These are phyloP conservation scores for Debaryomyces coudertii DNA, from an alignment of 1,139 yeast genomes.

Conservation along the genomic window DNA sequence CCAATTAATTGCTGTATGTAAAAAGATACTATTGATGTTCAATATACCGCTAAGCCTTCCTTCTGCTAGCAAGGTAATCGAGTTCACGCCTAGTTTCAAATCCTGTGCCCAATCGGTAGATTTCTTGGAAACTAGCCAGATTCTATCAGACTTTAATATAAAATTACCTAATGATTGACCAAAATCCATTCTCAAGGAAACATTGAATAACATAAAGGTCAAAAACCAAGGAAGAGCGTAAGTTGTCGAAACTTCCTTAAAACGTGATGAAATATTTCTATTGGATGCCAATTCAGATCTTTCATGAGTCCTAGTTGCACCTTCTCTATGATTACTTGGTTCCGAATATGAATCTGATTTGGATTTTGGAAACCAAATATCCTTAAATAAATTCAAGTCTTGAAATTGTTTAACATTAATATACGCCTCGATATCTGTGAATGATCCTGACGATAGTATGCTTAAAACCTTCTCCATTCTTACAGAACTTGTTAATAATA, in stretches of 20 bases:
- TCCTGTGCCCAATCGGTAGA: constrained; percentile 74
- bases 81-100: constrained; percentile 61
- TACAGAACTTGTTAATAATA: constrained; percentile 45
- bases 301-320: not conserved
- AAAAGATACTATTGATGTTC: constrained; percentile 49
- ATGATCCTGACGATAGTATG: constrained; percentile 54
- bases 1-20: constrained; percentile 78
- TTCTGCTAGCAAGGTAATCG: constrained; percentile 55
- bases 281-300: constrained; percentile 30
- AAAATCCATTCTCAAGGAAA: constrained; percentile 65
- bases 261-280: constrained; percentile 52
- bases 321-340: not conserved
- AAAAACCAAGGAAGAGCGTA: constrained; percentile 78
- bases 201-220: constrained; percentile 56
- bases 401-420: constrained; percentile 84
- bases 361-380: constrained; percentile 74
- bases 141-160: constrained; percentile 53
- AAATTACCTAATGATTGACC: constrained; percentile 83
- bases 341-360: not conserved
- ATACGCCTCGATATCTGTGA: constrained; percentile 62
- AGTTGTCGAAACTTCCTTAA: constrained; percentile 64
- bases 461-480: constrained; percentile 41
- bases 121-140: constrained; percentile 75
- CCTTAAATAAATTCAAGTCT: constrained; percentile 79
- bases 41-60: constrained; percentile 82